Evolutionary conservation across 2,329 filamentous ascomycete species (phyloP), one percentile per base, ranked within the genome.

Genomic region (Bimuria novae-zelandiae): DNA sequence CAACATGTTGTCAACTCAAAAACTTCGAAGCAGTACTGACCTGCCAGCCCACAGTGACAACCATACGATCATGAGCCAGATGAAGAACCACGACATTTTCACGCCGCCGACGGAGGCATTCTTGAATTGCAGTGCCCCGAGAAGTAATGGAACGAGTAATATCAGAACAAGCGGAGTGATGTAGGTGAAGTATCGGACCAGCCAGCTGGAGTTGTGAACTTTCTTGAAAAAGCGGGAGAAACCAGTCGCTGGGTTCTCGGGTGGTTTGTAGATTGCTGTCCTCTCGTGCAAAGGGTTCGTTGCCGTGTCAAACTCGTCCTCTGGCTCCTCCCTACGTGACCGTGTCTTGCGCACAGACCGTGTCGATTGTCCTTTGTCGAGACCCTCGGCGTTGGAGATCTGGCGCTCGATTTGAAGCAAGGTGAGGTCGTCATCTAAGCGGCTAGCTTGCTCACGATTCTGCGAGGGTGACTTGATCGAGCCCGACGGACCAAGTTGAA

Each of bases 11-110:
- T n/a, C n/a, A n/a, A n/a, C n/a, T n/a, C n/a, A n/a, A n/a, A n/a
- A n/a, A n/a, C n/a, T n/a, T n/a, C n/a, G n/a, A n/a, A n/a, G n/a
- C n/a, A n/a, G n/a, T n/a, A n/a, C n/a, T n/a, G n/a, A n/a, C n/a
- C n/a, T 75, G 49, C 84, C 88, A 17, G 88, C 87, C 93, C 93
- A 97, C 0, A 97, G 80, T 0, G 91, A 91, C 57, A 93, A 80
- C 93, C 93, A 97, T 22, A 97, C 82, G 36, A 96, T 90, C 73
- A 96, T 90, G 16, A 97, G 81, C 93, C 93, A 97, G 57, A 97
- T 91, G 25, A 89, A 89, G 68, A 97, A 97, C 93, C 93, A 97
- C 54, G 91, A 78, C 39, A 97, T 77, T 57, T 85, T 69, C 0
- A 96, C 91, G 17, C 88, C 90, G 0, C 91, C 91, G 2, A 88